Evolutionary conservation across 129 eudicot species (phyloP).

Genomic region (Tanacetum coccineum): DNA sequence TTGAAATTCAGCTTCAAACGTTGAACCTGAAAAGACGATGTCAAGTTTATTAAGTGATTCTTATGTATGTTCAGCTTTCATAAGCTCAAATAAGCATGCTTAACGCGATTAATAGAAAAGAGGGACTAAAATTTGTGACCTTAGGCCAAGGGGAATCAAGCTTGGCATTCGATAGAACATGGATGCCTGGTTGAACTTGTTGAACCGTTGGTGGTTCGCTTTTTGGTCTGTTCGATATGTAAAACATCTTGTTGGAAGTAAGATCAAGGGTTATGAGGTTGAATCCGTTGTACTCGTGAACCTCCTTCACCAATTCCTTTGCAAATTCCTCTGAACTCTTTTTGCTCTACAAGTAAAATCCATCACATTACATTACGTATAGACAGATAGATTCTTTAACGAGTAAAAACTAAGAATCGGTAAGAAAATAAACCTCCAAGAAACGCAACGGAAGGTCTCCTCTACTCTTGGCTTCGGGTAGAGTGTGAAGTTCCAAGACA

Average conservation of each 20-base stretch:
- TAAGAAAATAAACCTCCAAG: conserved; percentile 39
- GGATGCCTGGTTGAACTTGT: conserved; percentile 64
- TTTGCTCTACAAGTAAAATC: conserved; percentile 40
- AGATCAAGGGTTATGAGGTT: conserved; percentile 68
- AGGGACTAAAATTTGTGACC: conserved; percentile 29
- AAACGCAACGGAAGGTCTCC: conserved; percentile 81
- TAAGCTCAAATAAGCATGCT: no score
- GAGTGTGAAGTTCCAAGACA: conserved; percentile 58
- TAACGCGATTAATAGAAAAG: no score
- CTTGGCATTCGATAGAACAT: conserved; percentile 63
- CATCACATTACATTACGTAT: not conserved
- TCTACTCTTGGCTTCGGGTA: conserved; percentile 49
- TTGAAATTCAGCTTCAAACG: conserved; percentile 43
- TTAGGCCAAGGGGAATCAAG: conserved; percentile 86
- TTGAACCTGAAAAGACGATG: conserved; percentile 39
- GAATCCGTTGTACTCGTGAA: conserved; percentile 67
- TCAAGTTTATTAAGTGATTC: no score
- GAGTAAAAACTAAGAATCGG: not conserved
- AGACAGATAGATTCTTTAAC: no score
- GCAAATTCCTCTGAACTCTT: conserved; percentile 70
- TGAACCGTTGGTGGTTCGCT: conserved; percentile 47
- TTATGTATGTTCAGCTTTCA: no score
- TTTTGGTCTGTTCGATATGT: conserved; percentile 70
- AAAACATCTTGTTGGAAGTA: conserved; percentile 58
- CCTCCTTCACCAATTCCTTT: conserved; percentile 59